Conservation (phyloP, 2,329 filamentous ascomycete genomes). For the Aspergillus ruber region DNA sequence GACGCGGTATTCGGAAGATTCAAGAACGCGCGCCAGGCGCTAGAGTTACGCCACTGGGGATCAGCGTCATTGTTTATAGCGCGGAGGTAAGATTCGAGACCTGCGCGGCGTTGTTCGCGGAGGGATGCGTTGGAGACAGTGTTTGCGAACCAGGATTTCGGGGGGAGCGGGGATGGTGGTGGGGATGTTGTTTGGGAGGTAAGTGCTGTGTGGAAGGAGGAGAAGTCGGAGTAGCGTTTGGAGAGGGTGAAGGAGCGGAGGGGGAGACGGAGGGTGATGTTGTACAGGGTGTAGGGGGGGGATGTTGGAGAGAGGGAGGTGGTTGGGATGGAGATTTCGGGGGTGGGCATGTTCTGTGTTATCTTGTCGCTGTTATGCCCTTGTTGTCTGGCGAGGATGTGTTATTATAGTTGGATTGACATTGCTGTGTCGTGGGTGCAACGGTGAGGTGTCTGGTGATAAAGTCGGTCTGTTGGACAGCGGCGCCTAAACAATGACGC, state of each 20-base stretch:
- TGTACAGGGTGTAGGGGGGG: slow-evolving; percentile 56
- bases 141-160: slow-evolving; percentile 56
- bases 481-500: neutral
- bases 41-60: slow-evolving; percentile 51
- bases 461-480: neutral
- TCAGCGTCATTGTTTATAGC: slow-evolving; percentile 53
- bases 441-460: neutral
- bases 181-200: slow-evolving; percentile 44
- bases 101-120: slow-evolving; percentile 51
- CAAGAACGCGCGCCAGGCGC: slow-evolving; percentile 53
- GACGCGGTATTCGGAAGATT: slow-evolving; percentile 45
- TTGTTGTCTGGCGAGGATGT: neutral
- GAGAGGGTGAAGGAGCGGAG: slow-evolving; percentile 52
- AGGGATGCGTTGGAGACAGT: slow-evolving; percentile 52
- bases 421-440: too few species aligned
- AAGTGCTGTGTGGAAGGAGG: slow-evolving; percentile 48
- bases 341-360: slow-evolving; percentile 30
- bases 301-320: slow-evolving; percentile 40
- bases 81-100: slow-evolving; percentile 53
- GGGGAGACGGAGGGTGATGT: slow-evolving; percentile 55
- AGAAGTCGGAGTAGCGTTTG: slow-evolving; percentile 62
- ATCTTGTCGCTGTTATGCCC: neutral
- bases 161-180: slow-evolving; percentile 50
- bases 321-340: slow-evolving; percentile 46
- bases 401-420: too few species aligned